Conservation (phyloP, 2,329 filamentous ascomycete genomes). For the Scytalidium sp. region DNA sequence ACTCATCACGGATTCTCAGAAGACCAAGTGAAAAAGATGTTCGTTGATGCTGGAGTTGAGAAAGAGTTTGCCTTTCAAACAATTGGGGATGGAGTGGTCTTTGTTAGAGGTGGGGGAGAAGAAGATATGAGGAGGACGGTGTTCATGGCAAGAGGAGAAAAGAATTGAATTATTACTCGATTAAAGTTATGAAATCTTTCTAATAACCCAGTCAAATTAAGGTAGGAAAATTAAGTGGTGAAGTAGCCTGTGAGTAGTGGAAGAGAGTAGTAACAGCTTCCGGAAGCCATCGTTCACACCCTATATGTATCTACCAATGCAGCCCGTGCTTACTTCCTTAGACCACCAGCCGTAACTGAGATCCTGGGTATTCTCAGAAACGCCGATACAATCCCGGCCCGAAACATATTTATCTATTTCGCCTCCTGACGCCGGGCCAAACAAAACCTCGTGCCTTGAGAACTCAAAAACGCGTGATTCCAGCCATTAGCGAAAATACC, state of each 20-base stretch:
- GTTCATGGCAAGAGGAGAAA: constrained; percentile 19
- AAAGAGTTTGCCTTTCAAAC: constrained; percentile 50
- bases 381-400: not conserved
- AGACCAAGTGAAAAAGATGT: constrained; percentile 56
- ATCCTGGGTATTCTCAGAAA: not conserved
- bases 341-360: not conserved
- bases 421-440: not conserved
- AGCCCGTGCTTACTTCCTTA: not conserved
- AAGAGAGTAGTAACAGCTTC: too few relatives aligned
- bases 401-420: not conserved
- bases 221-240: too few relatives aligned
- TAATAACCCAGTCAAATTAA: too few relatives aligned
- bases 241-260: too few relatives aligned
- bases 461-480: not conserved
- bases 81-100: constrained; percentile 24
- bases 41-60: constrained; percentile 58
- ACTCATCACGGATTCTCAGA: constrained; percentile 65
- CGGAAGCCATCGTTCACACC: too few relatives aligned
- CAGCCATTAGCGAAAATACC: not conserved
- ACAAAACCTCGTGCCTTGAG: not conserved
- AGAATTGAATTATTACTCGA: not conserved
- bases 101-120: constrained; percentile 10
- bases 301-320: too few relatives aligned
- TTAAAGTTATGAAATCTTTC: too few relatives aligned
- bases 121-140: constrained; percentile 14